Conservation (phyloP, 305 asterid species). For the Salvia sclarea region DNA sequence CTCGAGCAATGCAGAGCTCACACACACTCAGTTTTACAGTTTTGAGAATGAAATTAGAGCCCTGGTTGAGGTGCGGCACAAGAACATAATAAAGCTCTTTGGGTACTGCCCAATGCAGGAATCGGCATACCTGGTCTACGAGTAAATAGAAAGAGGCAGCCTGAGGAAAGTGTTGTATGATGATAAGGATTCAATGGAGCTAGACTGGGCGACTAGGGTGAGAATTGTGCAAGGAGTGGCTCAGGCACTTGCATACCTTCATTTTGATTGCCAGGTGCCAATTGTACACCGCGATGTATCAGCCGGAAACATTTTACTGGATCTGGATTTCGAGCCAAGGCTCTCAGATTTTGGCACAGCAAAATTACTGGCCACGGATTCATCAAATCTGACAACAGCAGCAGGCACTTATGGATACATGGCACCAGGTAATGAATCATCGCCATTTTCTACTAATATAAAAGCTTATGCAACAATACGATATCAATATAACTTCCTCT, state of each 20-base stretch:
- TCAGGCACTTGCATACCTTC: conserved; percentile 89
- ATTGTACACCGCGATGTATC: conserved; percentile 82
- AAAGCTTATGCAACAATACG: not conserved
- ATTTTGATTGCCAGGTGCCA: conserved; percentile 68
- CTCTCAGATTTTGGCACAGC: conserved; percentile 91
- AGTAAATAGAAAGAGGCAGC: conserved; percentile 76
- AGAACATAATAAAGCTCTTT: conserved; percentile 75
- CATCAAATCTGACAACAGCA: conserved; percentile 62
- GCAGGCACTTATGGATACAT: conserved; percentile 92
- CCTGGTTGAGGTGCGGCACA: conserved; percentile 73
- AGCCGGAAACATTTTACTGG: conserved; percentile 62
- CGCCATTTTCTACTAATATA: not conserved
- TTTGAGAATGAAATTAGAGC: conserved; percentile 74
- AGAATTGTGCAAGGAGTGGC: conserved; percentile 72
- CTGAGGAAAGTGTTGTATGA: conserved; percentile 52
- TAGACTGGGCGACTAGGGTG: conserved; percentile 63
- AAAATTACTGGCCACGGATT: conserved; percentile 50
- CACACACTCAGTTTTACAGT: conserved; percentile 47
- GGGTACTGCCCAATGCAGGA: conserved; percentile 69
- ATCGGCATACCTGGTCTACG: conserved; percentile 68
- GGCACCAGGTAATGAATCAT: conserved; percentile 79
- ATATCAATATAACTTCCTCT: no score
- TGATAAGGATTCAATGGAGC: conserved; percentile 47
- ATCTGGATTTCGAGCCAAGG: conserved; percentile 59
- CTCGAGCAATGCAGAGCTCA: conserved; percentile 47